Evolutionary conservation across 306 rosid species (phyloP), one percentile per base, ranked within the genome.

Genomic region (Cajanus cajan): DNA sequence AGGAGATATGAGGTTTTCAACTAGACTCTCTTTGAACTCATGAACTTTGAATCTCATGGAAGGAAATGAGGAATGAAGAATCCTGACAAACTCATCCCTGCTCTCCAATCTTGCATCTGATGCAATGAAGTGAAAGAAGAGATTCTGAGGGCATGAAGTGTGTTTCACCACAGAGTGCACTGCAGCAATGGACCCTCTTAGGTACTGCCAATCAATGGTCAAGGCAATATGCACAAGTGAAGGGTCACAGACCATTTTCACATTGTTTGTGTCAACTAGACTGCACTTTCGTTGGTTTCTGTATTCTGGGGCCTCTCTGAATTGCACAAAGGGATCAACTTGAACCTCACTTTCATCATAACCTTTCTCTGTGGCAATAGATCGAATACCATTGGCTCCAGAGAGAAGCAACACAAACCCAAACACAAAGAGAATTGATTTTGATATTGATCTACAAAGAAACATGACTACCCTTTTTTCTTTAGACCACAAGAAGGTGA

Each of bases 161-260:
- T 93, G 94, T 57, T 77, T 86, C 67, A 93, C 90, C 80, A 93
- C 82, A 8, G 99, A 95, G 74, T 95, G 92, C 10, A 90, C 85
- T 4, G 98, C 94, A 21, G 99, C 98, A 3, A 95, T 55, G 3
- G 98, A 74, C 34, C 99, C 99, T 75, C 98, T 85, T 18, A 95
- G 65, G 74, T 95, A 95, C 68, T 82, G 89, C 59, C 83, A 80
- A 65, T 95, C 99, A 68, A 95, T 82, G 4, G 98, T 95, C 89
- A 95, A 90, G 2, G 98, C 90, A 52, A 93, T 71, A 76, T 95
- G 98, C 68, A 95, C 90, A 45, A 86, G 85, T 19, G 88, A 87
- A 10, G 90, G 81, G 11, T 92, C 81, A 77, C 95, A 85, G 4
- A 16, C 61, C 57, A 78, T 55, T 48, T 73, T 25, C 40, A 39